Evolutionary conservation across 257 asterid genomes (phyloP).

Genomic region (Capsicum pubescens): DNA sequence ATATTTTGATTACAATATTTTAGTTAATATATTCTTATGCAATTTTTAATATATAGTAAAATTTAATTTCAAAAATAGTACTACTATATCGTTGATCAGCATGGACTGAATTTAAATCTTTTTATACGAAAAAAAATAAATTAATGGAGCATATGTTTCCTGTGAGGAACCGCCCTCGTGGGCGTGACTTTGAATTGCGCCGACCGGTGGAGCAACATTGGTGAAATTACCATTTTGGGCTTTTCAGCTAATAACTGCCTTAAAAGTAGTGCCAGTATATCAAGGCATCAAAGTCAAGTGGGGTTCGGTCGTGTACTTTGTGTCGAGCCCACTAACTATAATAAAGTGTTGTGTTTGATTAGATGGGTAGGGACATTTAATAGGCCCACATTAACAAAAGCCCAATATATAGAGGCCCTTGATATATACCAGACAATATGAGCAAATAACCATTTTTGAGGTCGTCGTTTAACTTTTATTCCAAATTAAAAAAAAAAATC

Average conservation of each 20-base stretch:
- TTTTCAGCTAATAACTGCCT: conserved; percentile 42
- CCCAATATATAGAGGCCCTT: not conserved
- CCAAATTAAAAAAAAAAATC: too few species aligned
- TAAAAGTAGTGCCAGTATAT: conserved; percentile 45
- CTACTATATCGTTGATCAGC: not conserved
- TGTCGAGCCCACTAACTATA: conserved; percentile 13
- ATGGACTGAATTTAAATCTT: not conserved
- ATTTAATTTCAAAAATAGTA: not conserved
- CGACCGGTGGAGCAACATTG: conserved; percentile 31
- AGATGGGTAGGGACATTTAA: not conserved
- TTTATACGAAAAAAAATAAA: not conserved
- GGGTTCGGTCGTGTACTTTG: conserved; percentile 4
- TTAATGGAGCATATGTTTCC: not conserved
- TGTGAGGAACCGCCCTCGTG: conserved; percentile 46
- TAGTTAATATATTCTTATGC: not conserved
- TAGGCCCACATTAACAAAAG: conserved; percentile 1
- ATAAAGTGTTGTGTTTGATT: not conserved
- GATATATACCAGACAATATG: not conserved
- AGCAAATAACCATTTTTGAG: not conserved
- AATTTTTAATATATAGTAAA: not conserved
- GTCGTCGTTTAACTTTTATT: not conserved
- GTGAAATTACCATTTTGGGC: conserved; percentile 44
- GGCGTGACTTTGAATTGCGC: conserved; percentile 34
- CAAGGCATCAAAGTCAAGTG: conserved; percentile 7
- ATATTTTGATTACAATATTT: too few species aligned